These are phyloP conservation scores for Stagonosporopsis vannaccii DNA, from an alignment of 2,329 filamentous ascomycete species.

Conservation along the genomic window DNA sequence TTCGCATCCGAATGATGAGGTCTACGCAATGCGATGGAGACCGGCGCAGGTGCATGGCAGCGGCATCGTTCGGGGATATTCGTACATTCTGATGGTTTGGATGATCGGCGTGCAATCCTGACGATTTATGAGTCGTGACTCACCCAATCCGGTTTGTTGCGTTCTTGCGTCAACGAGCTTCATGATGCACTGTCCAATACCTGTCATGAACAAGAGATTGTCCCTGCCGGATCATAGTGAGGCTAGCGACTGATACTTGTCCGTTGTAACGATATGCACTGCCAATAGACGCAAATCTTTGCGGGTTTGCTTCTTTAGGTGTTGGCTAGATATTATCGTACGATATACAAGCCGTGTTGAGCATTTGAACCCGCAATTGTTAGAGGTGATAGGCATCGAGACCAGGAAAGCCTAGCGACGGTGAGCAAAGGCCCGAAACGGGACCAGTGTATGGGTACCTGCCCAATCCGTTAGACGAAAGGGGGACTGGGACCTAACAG, in stretches of 20 bases:
- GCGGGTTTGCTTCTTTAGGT: conserved; percentile 12
- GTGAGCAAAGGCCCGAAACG: conserved; percentile 17
- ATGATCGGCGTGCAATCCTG: neutral
- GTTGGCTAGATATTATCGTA: conserved; percentile 8
- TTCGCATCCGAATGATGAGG: neutral
- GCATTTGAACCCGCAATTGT: conserved; percentile 12
- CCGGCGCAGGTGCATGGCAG: neutral
- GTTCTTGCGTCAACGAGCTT: conserved; percentile 1
- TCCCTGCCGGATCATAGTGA: neutral
- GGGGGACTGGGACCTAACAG: conserved; percentile 6
- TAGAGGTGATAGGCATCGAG: conserved; percentile 8
- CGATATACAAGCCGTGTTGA: conserved; percentile 14
- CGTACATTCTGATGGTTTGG: neutral
- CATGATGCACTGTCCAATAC: neutral
- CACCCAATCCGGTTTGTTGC: neutral
- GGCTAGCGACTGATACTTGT: conserved; percentile 3
- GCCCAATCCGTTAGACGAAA: conserved; percentile 9
- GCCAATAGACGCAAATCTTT: neutral
- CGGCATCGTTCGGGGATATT: neutral
- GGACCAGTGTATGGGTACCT: conserved; percentile 13
- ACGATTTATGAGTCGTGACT: neutral
- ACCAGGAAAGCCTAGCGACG: conserved; percentile 12
- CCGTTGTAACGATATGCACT: conserved; percentile 8
- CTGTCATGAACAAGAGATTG: neutral
- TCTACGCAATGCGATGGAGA: neutral